These are phyloP conservation scores for Lantana camara DNA, from an alignment of 257 asterid species.

Conservation along the genomic window DNA sequence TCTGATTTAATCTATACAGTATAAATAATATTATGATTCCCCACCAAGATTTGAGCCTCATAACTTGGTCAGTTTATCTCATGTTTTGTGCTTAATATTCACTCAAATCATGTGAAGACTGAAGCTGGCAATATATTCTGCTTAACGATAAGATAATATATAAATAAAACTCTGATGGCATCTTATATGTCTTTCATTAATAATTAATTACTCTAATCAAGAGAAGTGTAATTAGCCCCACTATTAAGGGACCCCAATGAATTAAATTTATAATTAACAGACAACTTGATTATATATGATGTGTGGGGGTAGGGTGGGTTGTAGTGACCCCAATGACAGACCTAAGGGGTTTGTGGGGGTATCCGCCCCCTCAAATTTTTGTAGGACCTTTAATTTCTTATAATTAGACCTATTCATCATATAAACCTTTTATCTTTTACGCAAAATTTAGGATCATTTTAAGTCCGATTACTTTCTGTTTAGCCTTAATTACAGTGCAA, in stretches of 20 bases:
- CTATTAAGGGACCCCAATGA: background rate
- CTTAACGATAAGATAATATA: background rate
- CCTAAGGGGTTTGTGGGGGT: too few relatives aligned
- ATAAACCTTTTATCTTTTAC: too few relatives aligned
- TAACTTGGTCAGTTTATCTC: background rate
- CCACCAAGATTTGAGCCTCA: constrained; percentile 4
- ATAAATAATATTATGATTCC: background rate
- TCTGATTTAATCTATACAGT: background rate
- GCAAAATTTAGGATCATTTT: too few relatives aligned
- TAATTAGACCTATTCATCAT: too few relatives aligned
- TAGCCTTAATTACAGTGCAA: too few relatives aligned
- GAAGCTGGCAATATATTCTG: constrained; percentile 7
- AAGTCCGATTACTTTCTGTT: too few relatives aligned
- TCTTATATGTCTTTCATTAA: constrained; percentile 9
- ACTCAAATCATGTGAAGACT: constrained; percentile 22
- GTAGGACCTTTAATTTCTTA: too few relatives aligned
- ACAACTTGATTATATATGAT: background rate
- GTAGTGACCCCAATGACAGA: too few relatives aligned
- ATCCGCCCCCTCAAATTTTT: too few relatives aligned
- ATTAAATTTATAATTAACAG: background rate
- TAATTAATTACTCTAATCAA: background rate
- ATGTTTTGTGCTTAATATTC: constrained; percentile 15
- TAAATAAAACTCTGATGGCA: background rate
- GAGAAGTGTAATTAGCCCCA: background rate
- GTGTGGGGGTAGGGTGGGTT: too few relatives aligned